Percentiles rank a stretch among this genome's conserved stretches.
These are phyloP conservation scores for Yamadazyma triangularis DNA, from an alignment of 1,139 yeast species.

Conservation along the genomic window DNA sequence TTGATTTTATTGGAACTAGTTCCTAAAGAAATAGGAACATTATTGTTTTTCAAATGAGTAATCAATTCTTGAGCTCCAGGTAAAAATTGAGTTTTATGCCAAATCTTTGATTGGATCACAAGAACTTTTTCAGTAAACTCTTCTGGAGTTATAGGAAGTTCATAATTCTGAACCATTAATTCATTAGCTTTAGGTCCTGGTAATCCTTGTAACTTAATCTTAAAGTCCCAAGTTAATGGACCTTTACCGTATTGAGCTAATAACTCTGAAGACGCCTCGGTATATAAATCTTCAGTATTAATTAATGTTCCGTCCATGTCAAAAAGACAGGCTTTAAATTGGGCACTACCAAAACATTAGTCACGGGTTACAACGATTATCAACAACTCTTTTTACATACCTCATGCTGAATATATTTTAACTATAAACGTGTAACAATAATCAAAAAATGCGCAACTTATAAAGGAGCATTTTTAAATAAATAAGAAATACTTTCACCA, in stretches of 20 bases:
- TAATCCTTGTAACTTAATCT: constrained; percentile 80
- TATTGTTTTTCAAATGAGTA: constrained; percentile 37
- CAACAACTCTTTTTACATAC: neutral
- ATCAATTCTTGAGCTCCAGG: constrained; percentile 84
- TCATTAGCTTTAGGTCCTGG: constrained; percentile 73
- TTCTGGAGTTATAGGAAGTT: constrained; percentile 62
- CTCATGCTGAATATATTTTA: no score
- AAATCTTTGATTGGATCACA: constrained; percentile 51
- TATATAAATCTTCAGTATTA: constrained; percentile 88
- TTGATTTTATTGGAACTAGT: constrained; percentile 71
- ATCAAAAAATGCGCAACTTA: no score
- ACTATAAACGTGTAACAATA: no score
- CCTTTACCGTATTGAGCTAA: constrained; percentile 69
- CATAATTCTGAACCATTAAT: constrained; percentile 61
- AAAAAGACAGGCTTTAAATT: constrained; percentile 79
- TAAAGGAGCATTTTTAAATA: constrained; percentile 53
- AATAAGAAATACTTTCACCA: constrained; percentile 77
- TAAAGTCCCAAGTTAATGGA: constrained; percentile 84
- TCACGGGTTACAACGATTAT: no score
- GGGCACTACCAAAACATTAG: no score
- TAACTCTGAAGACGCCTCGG: constrained; percentile 65
- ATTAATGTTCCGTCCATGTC: constrained; percentile 95
- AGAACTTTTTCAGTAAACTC: constrained; percentile 51
- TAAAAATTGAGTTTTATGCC: constrained; percentile 63
- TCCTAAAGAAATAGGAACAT: constrained; percentile 85